phyloP scores from a whole-genome alignment of 2,329 filamentous ascomycete genomes.

The Colletotrichum trifolii region DNA sequence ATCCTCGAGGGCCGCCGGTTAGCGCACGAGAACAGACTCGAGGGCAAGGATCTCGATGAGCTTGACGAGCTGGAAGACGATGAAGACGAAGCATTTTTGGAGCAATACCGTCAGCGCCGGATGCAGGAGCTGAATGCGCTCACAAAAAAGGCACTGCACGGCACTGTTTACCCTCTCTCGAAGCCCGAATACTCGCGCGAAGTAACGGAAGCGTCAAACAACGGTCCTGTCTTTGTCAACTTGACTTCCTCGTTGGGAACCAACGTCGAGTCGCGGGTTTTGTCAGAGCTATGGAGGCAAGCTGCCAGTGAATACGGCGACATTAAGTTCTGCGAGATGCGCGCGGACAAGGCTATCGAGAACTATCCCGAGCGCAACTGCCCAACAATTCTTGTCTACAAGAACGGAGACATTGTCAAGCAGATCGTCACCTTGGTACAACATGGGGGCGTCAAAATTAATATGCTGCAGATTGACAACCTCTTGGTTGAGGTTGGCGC shows the following conservation, averaged over 20 bases:
- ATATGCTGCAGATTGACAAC: constrained; percentile 80
- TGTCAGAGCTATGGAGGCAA: constrained; percentile 88
- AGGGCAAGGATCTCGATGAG: constrained; percentile 95
- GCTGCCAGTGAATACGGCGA: constrained; percentile 89
- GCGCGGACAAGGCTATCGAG: constrained; percentile 92
- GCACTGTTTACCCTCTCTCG: constrained; percentile 90
- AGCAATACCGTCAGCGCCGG: constrained; percentile 88
- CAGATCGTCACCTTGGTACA: constrained; percentile 91
- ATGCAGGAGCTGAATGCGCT: constrained; percentile 83
- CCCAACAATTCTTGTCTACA: constrained; percentile 92
- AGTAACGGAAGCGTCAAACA: constrained; percentile 88
- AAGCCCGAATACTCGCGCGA: constrained; percentile 94
- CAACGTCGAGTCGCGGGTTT: constrained; percentile 85
- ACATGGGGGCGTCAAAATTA: constrained; percentile 77
- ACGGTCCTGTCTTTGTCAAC: constrained; percentile 78
- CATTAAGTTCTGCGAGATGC: constrained; percentile 97
- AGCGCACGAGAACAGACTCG: constrained; percentile 90
- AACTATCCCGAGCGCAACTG: constrained; percentile 96
- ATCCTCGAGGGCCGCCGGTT: constrained; percentile 83
- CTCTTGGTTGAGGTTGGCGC: constrained; percentile 86
- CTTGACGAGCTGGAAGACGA: constrained; percentile 93
- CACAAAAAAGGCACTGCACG: constrained; percentile 82
- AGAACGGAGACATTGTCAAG: constrained; percentile 89
- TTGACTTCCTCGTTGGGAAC: constrained; percentile 81
- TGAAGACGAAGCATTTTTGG: constrained; percentile 92